Conservation (phyloP, 1,284 basidiomycete genomes). For the Termitomyces sp. region DNA sequence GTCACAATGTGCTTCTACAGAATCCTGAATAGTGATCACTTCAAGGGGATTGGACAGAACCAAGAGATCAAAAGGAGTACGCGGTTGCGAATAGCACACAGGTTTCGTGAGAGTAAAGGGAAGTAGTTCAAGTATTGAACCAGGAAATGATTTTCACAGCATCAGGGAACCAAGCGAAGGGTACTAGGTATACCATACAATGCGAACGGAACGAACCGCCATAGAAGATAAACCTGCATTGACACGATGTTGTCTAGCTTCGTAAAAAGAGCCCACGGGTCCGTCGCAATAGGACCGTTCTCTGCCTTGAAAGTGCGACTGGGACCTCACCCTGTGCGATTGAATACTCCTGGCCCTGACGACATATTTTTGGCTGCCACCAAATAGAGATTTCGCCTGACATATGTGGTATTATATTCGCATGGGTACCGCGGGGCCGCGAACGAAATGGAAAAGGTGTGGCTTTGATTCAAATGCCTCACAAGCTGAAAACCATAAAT, state of each 20-base stretch:
- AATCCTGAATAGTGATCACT: neutral
- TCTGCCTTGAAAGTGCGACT: neutral
- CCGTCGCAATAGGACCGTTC: neutral
- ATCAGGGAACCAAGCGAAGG: constrained; percentile 1
- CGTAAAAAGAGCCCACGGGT: neutral
- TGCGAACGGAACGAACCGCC: neutral
- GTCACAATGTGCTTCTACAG: neutral
- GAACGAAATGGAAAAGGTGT: neutral
- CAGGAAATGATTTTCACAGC: constrained; percentile 1
- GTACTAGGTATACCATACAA: neutral
- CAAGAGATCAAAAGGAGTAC: constrained; percentile 1
- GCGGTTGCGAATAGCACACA: constrained; percentile 4
- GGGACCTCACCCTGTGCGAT: neutral
- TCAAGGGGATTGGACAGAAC: constrained; percentile 17
- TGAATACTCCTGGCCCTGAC: neutral
- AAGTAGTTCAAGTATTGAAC: neutral
- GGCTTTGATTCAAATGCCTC: neutral
- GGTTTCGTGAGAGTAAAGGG: constrained; percentile 7
- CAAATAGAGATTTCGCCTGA: neutral
- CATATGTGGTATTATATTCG: neutral
- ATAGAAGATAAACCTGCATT: neutral
- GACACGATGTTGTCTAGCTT: neutral
- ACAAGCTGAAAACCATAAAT: neutral
- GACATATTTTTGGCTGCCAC: neutral
- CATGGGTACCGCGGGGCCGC: neutral